Percentiles rank a stretch among this genome's conserved stretches.
Evolutionary conservation across 2,329 filamentous ascomycete species (phyloP).

Genomic region (Aspergillus felis): DNA sequence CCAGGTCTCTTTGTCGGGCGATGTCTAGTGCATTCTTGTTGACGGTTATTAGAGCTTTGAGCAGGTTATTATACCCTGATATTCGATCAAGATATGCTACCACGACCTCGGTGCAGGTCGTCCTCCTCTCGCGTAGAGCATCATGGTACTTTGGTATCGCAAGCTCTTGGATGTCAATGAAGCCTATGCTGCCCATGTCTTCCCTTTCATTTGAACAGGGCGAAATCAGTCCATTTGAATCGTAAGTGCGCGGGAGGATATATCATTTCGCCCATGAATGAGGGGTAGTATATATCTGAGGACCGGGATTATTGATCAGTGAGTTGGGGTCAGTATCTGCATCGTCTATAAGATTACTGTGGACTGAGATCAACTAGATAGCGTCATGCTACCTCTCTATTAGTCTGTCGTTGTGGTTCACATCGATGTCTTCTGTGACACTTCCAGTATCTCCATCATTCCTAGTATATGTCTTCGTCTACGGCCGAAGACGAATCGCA

Average conservation of each 20-base stretch:
- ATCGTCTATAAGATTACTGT: too few species aligned
- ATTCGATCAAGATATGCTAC: slow-evolving; percentile 56
- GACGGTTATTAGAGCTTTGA: slow-evolving; percentile 56
- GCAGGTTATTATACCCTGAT: slow-evolving; percentile 51
- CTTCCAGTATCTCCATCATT: too few species aligned
- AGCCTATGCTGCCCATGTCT: background rate
- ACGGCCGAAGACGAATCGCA: background rate
- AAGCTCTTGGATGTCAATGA: slow-evolving; percentile 46
- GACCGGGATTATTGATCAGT: background rate
- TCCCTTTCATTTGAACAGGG: background rate
- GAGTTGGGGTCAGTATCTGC: background rate
- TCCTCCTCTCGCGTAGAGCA: slow-evolving; percentile 50
- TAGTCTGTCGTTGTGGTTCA: too few species aligned
- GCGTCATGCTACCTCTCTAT: too few species aligned
- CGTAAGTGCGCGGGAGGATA: background rate
- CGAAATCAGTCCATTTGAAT: background rate
- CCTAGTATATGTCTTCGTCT: too few species aligned
- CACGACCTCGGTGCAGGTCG: slow-evolving; percentile 54
- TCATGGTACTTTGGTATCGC: slow-evolving; percentile 56
- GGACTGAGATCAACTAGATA: too few species aligned
- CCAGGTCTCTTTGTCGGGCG: slow-evolving; percentile 50
- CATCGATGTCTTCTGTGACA: too few species aligned
- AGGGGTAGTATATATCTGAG: background rate
- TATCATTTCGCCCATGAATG: background rate
- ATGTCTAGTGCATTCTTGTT: slow-evolving; percentile 47